phyloP scores from a whole-genome alignment of 2,329 filamentous ascomycete genomes.

The Colletotrichum trifolii region DNA sequence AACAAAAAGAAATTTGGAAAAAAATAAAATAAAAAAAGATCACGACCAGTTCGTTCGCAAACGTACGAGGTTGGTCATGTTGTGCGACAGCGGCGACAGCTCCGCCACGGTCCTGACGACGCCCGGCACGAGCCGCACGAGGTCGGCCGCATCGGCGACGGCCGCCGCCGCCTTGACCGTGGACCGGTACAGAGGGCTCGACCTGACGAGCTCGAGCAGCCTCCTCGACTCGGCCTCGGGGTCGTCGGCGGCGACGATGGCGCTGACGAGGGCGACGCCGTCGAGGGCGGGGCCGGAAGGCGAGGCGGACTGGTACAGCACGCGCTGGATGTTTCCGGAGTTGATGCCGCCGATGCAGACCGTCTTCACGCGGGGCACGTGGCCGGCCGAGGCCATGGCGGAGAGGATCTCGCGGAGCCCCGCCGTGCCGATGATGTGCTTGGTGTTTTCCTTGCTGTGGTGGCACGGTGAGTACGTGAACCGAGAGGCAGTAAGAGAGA shows the following conservation, averaged over 20 bases:
- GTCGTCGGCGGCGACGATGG: slow-evolving; percentile 79
- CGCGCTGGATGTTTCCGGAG: slow-evolving; percentile 76
- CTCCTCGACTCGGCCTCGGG: slow-evolving; percentile 71
- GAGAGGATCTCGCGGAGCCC: slow-evolving; percentile 76
- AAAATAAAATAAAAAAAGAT: no score
- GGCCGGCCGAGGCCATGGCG: slow-evolving; percentile 63
- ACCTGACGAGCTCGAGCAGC: slow-evolving; percentile 67
- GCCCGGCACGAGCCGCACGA: slow-evolving; percentile 46
- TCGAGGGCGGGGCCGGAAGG: slow-evolving; percentile 69
- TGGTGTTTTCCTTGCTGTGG: slow-evolving; percentile 87
- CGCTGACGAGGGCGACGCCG: slow-evolving; percentile 90
- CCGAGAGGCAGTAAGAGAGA: background rate
- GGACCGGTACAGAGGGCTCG: slow-evolving; percentile 46
- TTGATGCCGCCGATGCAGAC: slow-evolving; percentile 95
- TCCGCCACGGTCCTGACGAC: slow-evolving; percentile 71
- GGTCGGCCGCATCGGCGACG: slow-evolving; percentile 10
- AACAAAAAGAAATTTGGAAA: no score
- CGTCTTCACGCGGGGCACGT: slow-evolving; percentile 60
- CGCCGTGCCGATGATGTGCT: slow-evolving; percentile 79
- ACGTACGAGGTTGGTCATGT: slow-evolving; percentile 90
- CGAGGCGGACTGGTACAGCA: slow-evolving; percentile 75
- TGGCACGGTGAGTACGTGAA: background rate
- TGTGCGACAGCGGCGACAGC: slow-evolving; percentile 82
- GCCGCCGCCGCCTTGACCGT: slow-evolving; percentile 9
- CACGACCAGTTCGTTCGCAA: no score